phyloP scores from a whole-genome alignment of 139 green algal species.

The Zygnema circumcarinatum region DNA sequence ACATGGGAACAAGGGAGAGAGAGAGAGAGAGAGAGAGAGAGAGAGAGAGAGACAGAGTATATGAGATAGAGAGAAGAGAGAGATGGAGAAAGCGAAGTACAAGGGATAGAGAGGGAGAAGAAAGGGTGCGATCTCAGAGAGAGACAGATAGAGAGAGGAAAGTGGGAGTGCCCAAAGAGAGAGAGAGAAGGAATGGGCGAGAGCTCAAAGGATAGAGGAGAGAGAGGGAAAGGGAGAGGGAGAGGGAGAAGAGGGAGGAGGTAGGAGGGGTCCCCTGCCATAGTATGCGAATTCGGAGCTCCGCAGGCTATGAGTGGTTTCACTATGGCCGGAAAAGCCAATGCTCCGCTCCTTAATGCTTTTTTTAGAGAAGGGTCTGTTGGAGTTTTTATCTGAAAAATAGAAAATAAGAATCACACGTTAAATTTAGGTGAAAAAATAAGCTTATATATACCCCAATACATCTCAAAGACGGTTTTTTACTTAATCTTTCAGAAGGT shows the following conservation, averaged over 20 bases:
- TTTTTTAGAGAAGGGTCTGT: not conserved
- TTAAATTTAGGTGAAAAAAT: no score
- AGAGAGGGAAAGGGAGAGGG: not conserved
- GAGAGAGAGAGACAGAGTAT: not conserved
- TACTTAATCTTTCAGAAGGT: no score
- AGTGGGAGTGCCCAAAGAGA: no score
- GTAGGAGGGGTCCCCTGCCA: slow-evolving; percentile 54
- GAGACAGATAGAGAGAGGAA: not conserved
- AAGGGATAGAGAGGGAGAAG: not conserved
- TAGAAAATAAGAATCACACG: no score
- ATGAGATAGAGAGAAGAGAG: not conserved
- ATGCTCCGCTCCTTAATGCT: slow-evolving; percentile 32
- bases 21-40: not conserved
- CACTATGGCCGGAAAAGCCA: slow-evolving; percentile 73
- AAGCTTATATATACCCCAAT: no score
- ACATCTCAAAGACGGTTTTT: no score
- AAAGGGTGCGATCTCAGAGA: not conserved
- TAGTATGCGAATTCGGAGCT: slow-evolving; percentile 72
- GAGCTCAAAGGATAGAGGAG: not conserved
- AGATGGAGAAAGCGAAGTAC: not conserved
- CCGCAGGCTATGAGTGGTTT: slow-evolving; percentile 80
- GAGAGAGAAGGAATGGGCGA: not conserved
- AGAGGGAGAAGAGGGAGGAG: not conserved
- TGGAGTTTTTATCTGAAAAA: not conserved
- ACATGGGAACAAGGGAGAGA: not conserved